phyloP scores from a whole-genome alignment of 1,139 yeast species.

The Diutina pseudorugosa region DNA sequence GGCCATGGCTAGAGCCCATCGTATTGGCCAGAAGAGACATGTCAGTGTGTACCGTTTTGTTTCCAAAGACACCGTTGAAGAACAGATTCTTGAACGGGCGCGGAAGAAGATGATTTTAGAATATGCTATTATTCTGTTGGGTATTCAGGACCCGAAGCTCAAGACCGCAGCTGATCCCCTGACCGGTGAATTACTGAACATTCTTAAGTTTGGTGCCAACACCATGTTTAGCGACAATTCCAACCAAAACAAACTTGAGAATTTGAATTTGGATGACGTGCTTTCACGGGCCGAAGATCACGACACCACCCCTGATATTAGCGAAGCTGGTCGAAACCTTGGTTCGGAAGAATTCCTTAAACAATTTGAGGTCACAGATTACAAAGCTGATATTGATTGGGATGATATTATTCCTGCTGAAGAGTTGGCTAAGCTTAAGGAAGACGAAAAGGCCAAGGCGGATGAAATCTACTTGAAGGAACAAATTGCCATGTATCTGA shows the following conservation, averaged over 20 bases:
- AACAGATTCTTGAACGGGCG: constrained; percentile 92
- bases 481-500: constrained; percentile 77
- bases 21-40: constrained; percentile 97
- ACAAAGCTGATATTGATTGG: constrained; percentile 98
- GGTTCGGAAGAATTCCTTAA: constrained; percentile 97
- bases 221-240: constrained; percentile 92
- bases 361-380: constrained; percentile 97
- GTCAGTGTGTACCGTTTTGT: constrained; percentile 96
- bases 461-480: constrained; percentile 83
- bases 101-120: constrained; percentile 96
- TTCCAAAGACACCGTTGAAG: constrained; percentile 95
- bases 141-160: constrained; percentile 67
- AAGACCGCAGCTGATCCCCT: constrained; percentile 36
- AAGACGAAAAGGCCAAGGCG: constrained; percentile 74
- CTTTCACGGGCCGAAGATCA: constrained; percentile 96
- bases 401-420: constrained; percentile 98
- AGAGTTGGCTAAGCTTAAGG: constrained; percentile 78
- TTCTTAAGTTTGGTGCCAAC: constrained; percentile 95
- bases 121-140: constrained; percentile 91
- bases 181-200: constrained; percentile 65
- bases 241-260: constrained; percentile 90
- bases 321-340: constrained; percentile 65
- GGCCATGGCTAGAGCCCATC: constrained; percentile 99
- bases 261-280: constrained; percentile 90
- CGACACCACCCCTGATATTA: constrained; percentile 88